A percentile compares a stretch with the other conserved stretches of the same genome.
Conservation (phyloP, 768 basidiomycete species). For the Aureoboletus auriporus region DNA sequence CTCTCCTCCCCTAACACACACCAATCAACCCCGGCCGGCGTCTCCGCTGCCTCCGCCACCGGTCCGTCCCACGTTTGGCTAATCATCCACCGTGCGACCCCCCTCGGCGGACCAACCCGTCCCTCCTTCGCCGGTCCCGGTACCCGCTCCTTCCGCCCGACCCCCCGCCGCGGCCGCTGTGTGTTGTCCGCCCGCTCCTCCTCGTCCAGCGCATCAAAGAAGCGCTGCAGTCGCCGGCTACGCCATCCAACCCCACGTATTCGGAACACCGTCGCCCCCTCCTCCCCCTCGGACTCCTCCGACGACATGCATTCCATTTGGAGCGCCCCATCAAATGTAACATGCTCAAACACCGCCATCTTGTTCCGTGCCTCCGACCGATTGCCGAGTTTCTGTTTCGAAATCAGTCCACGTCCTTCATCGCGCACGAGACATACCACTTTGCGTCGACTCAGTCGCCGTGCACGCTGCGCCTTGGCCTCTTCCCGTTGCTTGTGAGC, state of each 20-base stretch:
- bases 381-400: conserved; percentile 54
- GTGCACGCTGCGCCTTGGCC: conserved; percentile 55
- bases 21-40: conserved; percentile 39
- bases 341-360: conserved; percentile 51
- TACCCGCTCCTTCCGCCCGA: conserved; percentile 51
- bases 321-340: conserved; percentile 65
- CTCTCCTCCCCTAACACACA: conserved; percentile 61
- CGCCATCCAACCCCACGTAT: conserved; percentile 66
- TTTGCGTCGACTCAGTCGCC: conserved; percentile 60
- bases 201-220: conserved; percentile 60
- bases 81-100: conserved; percentile 72
- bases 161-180: conserved; percentile 52
- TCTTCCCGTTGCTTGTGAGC: conserved; percentile 53
- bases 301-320: conserved; percentile 78
- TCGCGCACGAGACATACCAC: conserved; percentile 38
- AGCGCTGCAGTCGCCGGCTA: conserved; percentile 56
- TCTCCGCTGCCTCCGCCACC: conserved; percentile 41
- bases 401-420: not conserved
- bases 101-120: conserved; percentile 56
- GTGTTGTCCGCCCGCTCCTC: conserved; percentile 44
- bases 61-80: conserved; percentile 58
- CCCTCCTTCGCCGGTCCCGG: conserved; percentile 55
- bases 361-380: conserved; percentile 59
- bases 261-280: conserved; percentile 39
- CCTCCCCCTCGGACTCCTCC: conserved; percentile 66